phyloP scores from a whole-genome alignment of 2,329 filamentous ascomycete species.

The Talaromyces piceae region DNA sequence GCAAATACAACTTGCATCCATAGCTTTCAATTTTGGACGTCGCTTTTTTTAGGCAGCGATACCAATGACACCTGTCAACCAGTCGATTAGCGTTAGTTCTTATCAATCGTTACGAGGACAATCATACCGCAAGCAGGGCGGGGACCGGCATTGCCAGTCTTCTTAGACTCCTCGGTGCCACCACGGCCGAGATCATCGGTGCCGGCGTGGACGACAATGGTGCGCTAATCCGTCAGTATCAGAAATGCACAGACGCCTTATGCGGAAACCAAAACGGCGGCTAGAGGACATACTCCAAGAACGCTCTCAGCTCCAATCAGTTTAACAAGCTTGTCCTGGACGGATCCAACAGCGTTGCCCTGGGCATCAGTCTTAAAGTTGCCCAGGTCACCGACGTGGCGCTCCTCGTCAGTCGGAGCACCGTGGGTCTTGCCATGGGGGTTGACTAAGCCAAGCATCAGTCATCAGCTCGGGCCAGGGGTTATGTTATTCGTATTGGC shows the following conservation, averaged over 20 bases:
- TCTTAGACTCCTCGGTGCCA: constrained; percentile 88
- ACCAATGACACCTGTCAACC: constrained; percentile 73
- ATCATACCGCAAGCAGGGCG: constrained; percentile 86
- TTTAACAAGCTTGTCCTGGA: constrained; percentile 79
- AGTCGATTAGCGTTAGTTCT: background rate
- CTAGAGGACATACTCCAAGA: constrained; percentile 64
- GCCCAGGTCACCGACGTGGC: constrained; percentile 95
- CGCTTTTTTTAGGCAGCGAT: constrained; percentile 59
- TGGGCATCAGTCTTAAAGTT: constrained; percentile 94
- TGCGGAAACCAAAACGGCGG: background rate
- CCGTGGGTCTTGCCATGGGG: constrained; percentile 88
- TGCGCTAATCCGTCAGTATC: constrained; percentile 54
- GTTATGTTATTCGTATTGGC: background rate
- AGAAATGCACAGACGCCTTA: background rate
- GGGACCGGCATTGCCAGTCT: constrained; percentile 91
- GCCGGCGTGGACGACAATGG: constrained; percentile 86
- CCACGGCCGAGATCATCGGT: constrained; percentile 96
- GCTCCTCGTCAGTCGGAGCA: constrained; percentile 69
- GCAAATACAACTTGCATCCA: background rate
- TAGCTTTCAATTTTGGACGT: constrained; percentile 1
- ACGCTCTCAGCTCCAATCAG: constrained; percentile 93
- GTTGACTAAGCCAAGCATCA: constrained; percentile 62
- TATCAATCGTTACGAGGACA: background rate
- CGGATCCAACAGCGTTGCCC: constrained; percentile 78
- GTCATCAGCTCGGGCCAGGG: background rate